phyloP scores from a whole-genome alignment of 305 asterid species.

The Lippia alba region DNA sequence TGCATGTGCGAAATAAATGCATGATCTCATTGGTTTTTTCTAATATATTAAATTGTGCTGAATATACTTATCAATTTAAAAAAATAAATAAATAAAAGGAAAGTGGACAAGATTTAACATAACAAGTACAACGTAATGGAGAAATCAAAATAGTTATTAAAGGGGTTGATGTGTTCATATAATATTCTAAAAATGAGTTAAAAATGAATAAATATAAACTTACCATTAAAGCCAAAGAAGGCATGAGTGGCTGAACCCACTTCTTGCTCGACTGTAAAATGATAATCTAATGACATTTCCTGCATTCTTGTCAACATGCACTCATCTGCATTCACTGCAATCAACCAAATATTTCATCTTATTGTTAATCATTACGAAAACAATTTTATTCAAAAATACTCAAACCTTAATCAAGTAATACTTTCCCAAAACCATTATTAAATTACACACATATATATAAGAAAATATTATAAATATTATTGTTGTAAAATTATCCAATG shows the following conservation, averaged over 20 bases:
- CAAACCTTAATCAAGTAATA: not conserved
- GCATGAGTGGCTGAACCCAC: constrained; percentile 98
- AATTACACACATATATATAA: no score
- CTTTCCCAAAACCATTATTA: not conserved
- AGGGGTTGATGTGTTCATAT: not conserved
- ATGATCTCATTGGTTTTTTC: no score
- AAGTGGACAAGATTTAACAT: no score
- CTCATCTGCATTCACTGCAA: constrained; percentile 86
- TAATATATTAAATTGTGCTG: no score
- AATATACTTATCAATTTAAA: no score
- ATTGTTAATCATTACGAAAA: not conserved
- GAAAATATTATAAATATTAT: no score
- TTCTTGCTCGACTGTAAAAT: constrained; percentile 94
- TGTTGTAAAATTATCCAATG: not conserved
- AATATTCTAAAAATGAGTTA: not conserved
- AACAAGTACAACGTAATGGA: no score
- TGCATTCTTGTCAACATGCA: constrained; percentile 95
- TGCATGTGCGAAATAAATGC: no score
- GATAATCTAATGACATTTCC: constrained; percentile 94
- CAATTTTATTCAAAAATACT: not conserved
- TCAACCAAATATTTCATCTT: not conserved
- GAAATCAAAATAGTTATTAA: no score
- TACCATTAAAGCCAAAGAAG: constrained; percentile 92
- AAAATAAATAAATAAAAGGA: no score
- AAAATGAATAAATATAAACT: not conserved